phyloP scores from a whole-genome alignment of 2,329 filamentous ascomycete genomes.

The Neospermospora avenae region DNA sequence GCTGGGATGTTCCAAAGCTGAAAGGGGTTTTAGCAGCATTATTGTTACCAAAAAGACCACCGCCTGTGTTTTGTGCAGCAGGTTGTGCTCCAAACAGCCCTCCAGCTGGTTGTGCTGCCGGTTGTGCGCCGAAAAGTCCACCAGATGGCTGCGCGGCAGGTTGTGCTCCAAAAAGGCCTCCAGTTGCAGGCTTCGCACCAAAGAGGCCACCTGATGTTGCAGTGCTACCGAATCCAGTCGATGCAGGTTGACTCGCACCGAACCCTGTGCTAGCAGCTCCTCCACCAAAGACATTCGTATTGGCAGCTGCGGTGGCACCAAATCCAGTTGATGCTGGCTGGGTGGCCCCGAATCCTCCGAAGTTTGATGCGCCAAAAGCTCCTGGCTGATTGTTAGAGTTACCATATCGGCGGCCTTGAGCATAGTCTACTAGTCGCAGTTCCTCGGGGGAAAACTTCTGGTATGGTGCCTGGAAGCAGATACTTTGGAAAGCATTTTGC shows the following conservation, averaged over 20 bases:
- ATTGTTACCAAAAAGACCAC: slow-evolving; percentile 31
- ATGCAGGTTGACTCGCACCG: slow-evolving; percentile 39
- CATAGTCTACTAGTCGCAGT: slow-evolving; percentile 80
- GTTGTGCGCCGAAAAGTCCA: slow-evolving; percentile 41
- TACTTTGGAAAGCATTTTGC: slow-evolving; percentile 70
- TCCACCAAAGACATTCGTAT: slow-evolving; percentile 5
- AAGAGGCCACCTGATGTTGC: slow-evolving; percentile 39
- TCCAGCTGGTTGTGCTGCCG: slow-evolving; percentile 24
- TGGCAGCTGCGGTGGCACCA: slow-evolving; percentile 36
- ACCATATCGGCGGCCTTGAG: slow-evolving; percentile 78
- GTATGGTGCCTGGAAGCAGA: slow-evolving; percentile 76
- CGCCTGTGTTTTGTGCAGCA: slow-evolving; percentile 38
- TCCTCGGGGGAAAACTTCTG: slow-evolving; percentile 90
- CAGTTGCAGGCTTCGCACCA: slow-evolving; percentile 38
- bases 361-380: slow-evolving; percentile 59
- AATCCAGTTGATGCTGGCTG: slow-evolving; percentile 46
- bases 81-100: slow-evolving; percentile 31
- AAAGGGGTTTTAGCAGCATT: slow-evolving; percentile 40
- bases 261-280: slow-evolving; percentile 32
- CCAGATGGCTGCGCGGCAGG: slow-evolving; percentile 26
- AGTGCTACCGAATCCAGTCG: slow-evolving; percentile 46
- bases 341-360: slow-evolving; percentile 40
- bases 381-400: slow-evolving; percentile 78
- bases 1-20: slow-evolving; percentile 29
- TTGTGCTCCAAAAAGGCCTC: slow-evolving; percentile 41